Evolutionary conservation across 805 yeast genomes (phyloP), one percentile per base, ranked within the genome.

Genomic region (Candida pseudoglaebosa): DNA sequence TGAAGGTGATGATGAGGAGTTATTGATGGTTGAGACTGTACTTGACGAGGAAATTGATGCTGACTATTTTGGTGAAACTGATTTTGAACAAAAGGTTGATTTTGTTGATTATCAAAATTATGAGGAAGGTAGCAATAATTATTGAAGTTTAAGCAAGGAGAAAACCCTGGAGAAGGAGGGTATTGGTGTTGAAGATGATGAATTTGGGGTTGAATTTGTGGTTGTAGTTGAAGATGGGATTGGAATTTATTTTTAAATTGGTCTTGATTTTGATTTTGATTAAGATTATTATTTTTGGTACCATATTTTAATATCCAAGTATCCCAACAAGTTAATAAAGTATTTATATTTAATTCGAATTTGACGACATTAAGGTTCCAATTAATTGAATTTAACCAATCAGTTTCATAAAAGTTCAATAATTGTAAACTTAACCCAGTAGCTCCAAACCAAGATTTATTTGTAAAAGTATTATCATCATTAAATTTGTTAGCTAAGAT

Each of bases 391-490:
- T 56, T 51, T 43, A 87, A 70, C 91, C 95, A 91, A 32, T 65
- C 68, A 38, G 75, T 75, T 66, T 91, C 99, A 44, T 78, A 65
- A 13, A 57, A 52, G 53, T 90, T 88, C 45, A 91, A 71, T 24
- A 73, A 61, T 2, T 54, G 54, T 34, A 86, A 70, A 5, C 77
- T 62, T 45, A 91, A 73, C 14, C 95, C 95, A 4, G 96, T 85
- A n/a, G 97, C 98, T 45, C 88, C 89, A 30, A 88, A 77, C 99
- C 99, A 91, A 5, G 96, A 87, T 54, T 80, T 82, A 65, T 91
- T 91, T 44, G 95, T 88, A 57, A 91, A 91, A 20, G 97, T 91
- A 65, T 91, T 89, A 66, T 91, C 99, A 63, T 91, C 98, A 57
- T 90, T 88, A 60, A 88, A 87, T 65, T 91, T 91, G 68, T 91